These are phyloP conservation scores for Ophiocordyceps unilateralis DNA, from an alignment of 2,329 filamentous ascomycete species.

Conservation along the genomic window DNA sequence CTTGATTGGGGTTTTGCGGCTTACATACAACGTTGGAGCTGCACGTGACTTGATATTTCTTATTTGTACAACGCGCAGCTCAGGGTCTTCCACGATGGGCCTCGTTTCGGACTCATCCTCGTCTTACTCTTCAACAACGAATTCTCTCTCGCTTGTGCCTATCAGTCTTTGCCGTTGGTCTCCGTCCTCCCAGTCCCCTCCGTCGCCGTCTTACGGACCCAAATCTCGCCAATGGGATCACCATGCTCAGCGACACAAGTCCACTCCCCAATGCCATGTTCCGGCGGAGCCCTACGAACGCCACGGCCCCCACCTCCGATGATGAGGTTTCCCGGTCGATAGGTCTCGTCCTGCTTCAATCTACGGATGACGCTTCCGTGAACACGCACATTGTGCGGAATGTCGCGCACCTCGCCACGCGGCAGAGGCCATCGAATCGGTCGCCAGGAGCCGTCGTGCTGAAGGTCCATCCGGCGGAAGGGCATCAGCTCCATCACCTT, in stretches of 20 bases:
- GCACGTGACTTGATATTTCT: no score
- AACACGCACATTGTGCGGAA: conserved; percentile 51
- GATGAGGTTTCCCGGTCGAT: conserved; percentile 66
- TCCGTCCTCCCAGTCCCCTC: neutral
- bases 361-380: conserved; percentile 60
- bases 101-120: no score
- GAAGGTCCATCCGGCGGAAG: conserved; percentile 65
- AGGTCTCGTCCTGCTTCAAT: conserved; percentile 44
- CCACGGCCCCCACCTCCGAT: conserved; percentile 64
- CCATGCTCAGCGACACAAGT: conserved; percentile 44
- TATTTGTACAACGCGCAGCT: no score
- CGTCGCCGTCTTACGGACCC: conserved; percentile 22
- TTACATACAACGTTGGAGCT: no score
- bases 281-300: conserved; percentile 38
- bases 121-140: no score
- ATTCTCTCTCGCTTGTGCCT: no score
- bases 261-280: conserved; percentile 58
- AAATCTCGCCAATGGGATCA: conserved; percentile 52
- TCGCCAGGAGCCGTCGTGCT: conserved; percentile 56
- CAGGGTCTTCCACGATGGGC: no score
- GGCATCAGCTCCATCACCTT: conserved; percentile 69
- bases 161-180: neutral
- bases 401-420: conserved; percentile 59
- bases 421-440: conserved; percentile 69
- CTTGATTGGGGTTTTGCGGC: no score